Evolutionary conservation across 2,329 filamentous ascomycete genomes (phyloP).

Genomic region (Rutstroemia sp.): DNA sequence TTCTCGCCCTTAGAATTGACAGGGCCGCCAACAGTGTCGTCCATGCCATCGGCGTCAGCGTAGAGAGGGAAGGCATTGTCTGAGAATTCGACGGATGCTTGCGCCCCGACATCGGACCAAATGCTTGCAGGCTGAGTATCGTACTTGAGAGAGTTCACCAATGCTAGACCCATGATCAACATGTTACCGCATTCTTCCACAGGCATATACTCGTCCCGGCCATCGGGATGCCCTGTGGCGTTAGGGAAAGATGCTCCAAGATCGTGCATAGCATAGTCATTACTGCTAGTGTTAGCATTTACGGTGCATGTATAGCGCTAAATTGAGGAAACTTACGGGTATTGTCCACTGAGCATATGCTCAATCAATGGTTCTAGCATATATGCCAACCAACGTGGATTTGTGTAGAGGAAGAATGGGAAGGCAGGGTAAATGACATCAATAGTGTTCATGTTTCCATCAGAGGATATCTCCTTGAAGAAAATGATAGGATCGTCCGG

Average conservation of each 20-base stretch:
- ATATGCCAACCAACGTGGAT: conserved; percentile 73
- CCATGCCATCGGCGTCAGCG: conserved; percentile 47
- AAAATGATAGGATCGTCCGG: conserved; percentile 67
- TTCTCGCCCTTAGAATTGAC: conserved; percentile 39
- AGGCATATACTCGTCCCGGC: conserved; percentile 58
- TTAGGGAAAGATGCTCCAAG: conserved; percentile 68
- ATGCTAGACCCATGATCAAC: conserved; percentile 64
- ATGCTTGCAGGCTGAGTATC: conserved; percentile 49
- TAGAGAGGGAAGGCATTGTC: conserved; percentile 25
- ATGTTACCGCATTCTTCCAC: conserved; percentile 62
- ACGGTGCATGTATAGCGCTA: too few species aligned
- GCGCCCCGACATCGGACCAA: conserved; percentile 40
- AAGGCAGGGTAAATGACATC: conserved; percentile 84
- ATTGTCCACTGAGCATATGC: conserved; percentile 74
- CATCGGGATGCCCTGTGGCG: conserved; percentile 62
- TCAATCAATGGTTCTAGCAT: conserved; percentile 73
- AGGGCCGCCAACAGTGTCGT: conserved; percentile 53
- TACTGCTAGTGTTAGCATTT: conserved; percentile 30
- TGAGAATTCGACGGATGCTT: conserved; percentile 18
- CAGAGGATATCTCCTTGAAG: conserved; percentile 78
- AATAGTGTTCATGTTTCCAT: conserved; percentile 79
- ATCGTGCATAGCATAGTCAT: conserved; percentile 74
- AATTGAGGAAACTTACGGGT: conserved; percentile 41
- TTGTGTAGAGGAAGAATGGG: conserved; percentile 81
- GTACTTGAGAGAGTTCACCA: conserved; percentile 68